A percentile compares a stretch with the other conserved stretches of the same genome.
Conservation (phyloP, 1,139 yeast genomes). For the Yamadazyma spencermartinsiae region DNA sequence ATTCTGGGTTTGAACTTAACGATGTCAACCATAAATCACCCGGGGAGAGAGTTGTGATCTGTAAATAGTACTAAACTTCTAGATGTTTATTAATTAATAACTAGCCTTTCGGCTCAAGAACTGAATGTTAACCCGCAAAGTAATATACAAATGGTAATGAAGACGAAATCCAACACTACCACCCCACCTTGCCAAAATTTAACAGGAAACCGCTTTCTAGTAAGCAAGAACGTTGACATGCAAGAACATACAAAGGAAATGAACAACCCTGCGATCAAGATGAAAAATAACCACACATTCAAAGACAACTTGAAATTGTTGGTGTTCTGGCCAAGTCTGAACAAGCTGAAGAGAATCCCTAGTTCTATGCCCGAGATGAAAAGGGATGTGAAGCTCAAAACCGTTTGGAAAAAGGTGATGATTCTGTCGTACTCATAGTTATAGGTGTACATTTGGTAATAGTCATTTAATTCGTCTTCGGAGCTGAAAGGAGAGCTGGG, state of each 20-base stretch:
- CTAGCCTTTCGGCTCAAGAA: no score
- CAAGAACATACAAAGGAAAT: slow-evolving; percentile 30
- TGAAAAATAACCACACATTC: slow-evolving; percentile 35
- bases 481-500: no score
- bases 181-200: slow-evolving; percentile 13
- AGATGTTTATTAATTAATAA: no score
- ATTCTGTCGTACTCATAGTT: slow-evolving; percentile 38
- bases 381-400: slow-evolving; percentile 33
- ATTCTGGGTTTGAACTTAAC: slow-evolving; percentile 42
- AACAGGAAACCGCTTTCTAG: slow-evolving; percentile 12
- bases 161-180: slow-evolving; percentile 13
- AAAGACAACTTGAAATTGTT: slow-evolving; percentile 25
- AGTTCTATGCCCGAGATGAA: slow-evolving; percentile 45
- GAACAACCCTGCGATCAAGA: slow-evolving; percentile 34
- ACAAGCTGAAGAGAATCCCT: slow-evolving; percentile 42
- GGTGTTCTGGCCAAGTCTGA: slow-evolving; percentile 23
- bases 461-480: slow-evolving; percentile 8
- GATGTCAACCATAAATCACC: slow-evolving; percentile 41
- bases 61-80: slow-evolving; percentile 1
- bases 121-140: slow-evolving; percentile 5
- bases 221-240: slow-evolving; percentile 14
- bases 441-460: slow-evolving; percentile 23
- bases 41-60: slow-evolving; percentile 32
- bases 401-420: slow-evolving; percentile 33
- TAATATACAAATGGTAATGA: slow-evolving; percentile 5